phyloP scores from a whole-genome alignment of 2,329 filamentous ascomycete species.

The Ceratocystis papillata region DNA sequence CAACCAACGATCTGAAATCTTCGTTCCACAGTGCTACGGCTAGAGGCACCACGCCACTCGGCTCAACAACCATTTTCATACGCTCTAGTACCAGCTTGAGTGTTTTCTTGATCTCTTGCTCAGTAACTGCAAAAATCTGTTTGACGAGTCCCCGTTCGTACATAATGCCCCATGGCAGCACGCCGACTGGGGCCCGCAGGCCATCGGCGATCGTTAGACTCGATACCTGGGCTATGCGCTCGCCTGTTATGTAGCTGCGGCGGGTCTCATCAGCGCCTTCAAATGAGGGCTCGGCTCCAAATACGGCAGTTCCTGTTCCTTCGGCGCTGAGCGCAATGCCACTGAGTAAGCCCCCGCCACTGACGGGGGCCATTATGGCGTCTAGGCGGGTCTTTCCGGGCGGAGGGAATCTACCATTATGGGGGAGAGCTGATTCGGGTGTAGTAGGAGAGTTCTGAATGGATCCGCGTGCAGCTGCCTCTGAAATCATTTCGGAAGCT shows the following conservation, averaged over 20 bases:
- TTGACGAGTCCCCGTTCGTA: conserved; percentile 58
- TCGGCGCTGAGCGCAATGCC: conserved; percentile 69
- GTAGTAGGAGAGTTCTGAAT: not conserved
- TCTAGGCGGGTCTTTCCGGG: conserved; percentile 39
- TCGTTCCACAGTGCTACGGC: conserved; percentile 78
- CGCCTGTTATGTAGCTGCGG: conserved; percentile 54
- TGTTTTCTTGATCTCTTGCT: conserved; percentile 69
- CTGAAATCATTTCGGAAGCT: conserved; percentile 44
- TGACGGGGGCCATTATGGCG: conserved; percentile 70
- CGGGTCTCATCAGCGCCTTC: conserved; percentile 75
- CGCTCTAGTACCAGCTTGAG: conserved; percentile 72
- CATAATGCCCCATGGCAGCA: conserved; percentile 66
- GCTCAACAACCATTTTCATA: conserved; percentile 85
- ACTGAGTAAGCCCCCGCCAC: conserved; percentile 78
- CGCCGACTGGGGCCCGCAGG: conserved; percentile 69
- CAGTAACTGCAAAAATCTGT: conserved; percentile 61
- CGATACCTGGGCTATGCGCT: conserved; percentile 56
- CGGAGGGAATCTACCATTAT: conserved; percentile 19
- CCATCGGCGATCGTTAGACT: conserved; percentile 82
- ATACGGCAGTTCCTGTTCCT: conserved; percentile 62
- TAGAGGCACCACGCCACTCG: conserved; percentile 71
- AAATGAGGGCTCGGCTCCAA: conserved; percentile 75
- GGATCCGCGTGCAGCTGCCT: conserved; percentile 25
- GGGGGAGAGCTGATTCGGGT: not conserved
- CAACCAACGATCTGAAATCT: conserved; percentile 62